Conservation (phyloP, 768 basidiomycete genomes). For the Agaricus blazei region DNA sequence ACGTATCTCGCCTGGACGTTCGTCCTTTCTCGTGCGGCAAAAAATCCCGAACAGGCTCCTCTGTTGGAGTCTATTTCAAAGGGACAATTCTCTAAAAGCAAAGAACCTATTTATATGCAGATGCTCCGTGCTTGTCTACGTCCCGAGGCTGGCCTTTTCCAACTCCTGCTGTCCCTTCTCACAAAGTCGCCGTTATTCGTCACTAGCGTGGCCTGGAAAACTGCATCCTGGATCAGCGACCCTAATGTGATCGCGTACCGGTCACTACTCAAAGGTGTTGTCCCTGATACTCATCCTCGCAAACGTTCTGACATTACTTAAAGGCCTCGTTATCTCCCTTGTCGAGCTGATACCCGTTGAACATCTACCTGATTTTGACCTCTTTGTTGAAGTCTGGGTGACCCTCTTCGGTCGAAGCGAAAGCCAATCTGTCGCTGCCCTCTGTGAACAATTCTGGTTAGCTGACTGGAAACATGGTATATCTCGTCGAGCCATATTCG, state of each 20-base stretch:
- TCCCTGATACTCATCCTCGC: neutral
- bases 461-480: conserved; percentile 64
- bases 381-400: conserved; percentile 72
- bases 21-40: conserved; percentile 58
- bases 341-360: conserved; percentile 74
- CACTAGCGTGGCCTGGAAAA: conserved; percentile 63
- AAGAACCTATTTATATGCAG: conserved; percentile 48
- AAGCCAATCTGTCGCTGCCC: conserved; percentile 55
- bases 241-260: conserved; percentile 77
- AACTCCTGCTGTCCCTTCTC: conserved; percentile 49
- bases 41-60: conserved; percentile 41
- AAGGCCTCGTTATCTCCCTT: conserved; percentile 73
- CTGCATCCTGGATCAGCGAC: conserved; percentile 63
- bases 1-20: conserved; percentile 83
- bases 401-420: conserved; percentile 76
- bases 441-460: conserved; percentile 83
- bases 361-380: conserved; percentile 69
- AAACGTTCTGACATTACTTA: conserved; percentile 1
- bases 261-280: conserved; percentile 77
- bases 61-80: conserved; percentile 47
- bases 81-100: conserved; percentile 49
- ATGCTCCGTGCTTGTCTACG: conserved; percentile 58
- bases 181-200: conserved; percentile 75
- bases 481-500: conserved; percentile 74
- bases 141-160: conserved; percentile 57